Percentiles rank a stretch among this genome's conserved stretches.
Conservation (phyloP, 495 filamentous ascomycete genomes). For the Lophiotrema nucula region DNA sequence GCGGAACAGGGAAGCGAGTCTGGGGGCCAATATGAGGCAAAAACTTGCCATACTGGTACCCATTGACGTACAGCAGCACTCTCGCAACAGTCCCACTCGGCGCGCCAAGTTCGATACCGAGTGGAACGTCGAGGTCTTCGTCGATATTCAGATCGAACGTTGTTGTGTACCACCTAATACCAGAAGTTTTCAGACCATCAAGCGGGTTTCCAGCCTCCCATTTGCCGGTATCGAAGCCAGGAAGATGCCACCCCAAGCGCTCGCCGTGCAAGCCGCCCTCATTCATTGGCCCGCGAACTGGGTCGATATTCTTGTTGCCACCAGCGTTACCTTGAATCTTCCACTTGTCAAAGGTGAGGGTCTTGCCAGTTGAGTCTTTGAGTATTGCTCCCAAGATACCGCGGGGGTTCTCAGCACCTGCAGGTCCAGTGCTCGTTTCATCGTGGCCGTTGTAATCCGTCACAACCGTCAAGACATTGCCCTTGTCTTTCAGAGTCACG, state of each 20-base stretch:
- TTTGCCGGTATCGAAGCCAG: slow-evolving; percentile 28
- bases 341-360: slow-evolving; percentile 14
- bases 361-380: not conserved
- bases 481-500: not conserved
- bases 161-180: slow-evolving; percentile 33
- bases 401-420: slow-evolving; percentile 25
- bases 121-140: slow-evolving; percentile 44
- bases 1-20: slow-evolving; percentile 50
- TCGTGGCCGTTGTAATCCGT: slow-evolving; percentile 29
- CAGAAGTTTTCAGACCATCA: slow-evolving; percentile 7
- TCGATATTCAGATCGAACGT: slow-evolving; percentile 40
- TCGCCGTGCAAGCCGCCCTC: slow-evolving; percentile 42
- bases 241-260: slow-evolving; percentile 40
- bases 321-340: slow-evolving; percentile 34
- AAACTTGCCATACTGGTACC: slow-evolving; percentile 52
- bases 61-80: slow-evolving; percentile 47
- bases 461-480: slow-evolving; percentile 23
- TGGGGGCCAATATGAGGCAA: slow-evolving; percentile 52
- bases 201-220: slow-evolving; percentile 30
- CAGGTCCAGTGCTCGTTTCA: slow-evolving; percentile 15
- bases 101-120: slow-evolving; percentile 41
- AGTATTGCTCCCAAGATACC: slow-evolving; percentile 26
- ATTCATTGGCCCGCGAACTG: slow-evolving; percentile 44
- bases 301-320: slow-evolving; percentile 22
- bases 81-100: slow-evolving; percentile 34